phyloP scores from a whole-genome alignment of 1,284 basidiomycete species.

The Trametes pubescens region DNA sequence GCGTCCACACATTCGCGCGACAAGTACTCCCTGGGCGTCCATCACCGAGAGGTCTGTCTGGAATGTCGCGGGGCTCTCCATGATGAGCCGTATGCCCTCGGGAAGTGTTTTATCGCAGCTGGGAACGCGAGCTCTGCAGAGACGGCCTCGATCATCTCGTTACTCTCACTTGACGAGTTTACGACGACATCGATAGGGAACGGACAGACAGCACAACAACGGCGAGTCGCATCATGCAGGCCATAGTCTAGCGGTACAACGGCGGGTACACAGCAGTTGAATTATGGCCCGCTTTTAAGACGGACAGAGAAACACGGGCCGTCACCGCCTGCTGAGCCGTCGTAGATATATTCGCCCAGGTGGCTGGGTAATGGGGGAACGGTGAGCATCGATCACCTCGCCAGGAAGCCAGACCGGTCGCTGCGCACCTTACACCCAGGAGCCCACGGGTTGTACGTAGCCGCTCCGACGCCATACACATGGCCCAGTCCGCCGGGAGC shows the following conservation, averaged over 20 bases:
- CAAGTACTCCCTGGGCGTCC: too few species aligned
- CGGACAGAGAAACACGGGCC: not conserved
- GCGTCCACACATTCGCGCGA: too few species aligned
- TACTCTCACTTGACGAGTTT: too few species aligned
- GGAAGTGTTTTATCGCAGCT: not conserved
- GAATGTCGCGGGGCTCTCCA: not conserved
- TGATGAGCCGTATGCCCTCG: not conserved
- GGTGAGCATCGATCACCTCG: not conserved
- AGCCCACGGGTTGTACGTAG: not conserved
- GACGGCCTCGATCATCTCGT: not conserved
- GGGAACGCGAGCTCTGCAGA: not conserved
- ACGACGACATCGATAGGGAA: too few species aligned
- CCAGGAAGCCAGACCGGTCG: not conserved
- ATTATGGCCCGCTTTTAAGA: not conserved
- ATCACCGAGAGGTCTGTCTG: not conserved
- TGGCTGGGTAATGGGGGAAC: not conserved
- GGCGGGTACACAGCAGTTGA: too few species aligned
- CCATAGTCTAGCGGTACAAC: too few species aligned
- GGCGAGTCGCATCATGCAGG: too few species aligned
- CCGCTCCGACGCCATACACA: not conserved
- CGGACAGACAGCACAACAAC: too few species aligned
- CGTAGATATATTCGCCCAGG: not conserved
- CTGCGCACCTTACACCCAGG: not conserved
- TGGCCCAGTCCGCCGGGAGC: not conserved
- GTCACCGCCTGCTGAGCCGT: not conserved